These are phyloP conservation scores for Rhododendron simsii DNA, from an alignment of 148 eudicot species.

Conservation along the genomic window DNA sequence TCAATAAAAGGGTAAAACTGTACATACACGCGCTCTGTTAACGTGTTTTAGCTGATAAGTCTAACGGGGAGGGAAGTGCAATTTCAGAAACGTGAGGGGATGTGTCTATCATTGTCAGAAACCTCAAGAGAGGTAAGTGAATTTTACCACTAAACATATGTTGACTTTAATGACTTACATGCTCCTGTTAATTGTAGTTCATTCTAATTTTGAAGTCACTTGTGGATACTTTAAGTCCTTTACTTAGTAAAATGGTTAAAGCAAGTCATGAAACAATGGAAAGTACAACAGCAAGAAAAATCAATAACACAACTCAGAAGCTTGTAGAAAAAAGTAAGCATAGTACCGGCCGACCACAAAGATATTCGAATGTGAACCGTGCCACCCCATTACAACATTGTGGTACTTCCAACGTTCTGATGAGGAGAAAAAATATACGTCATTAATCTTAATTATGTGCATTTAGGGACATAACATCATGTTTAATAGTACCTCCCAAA, in stretches of 20 bases:
- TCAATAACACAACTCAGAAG: not conserved
- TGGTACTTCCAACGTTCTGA: constrained; percentile 69
- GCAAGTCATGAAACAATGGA: not conserved
- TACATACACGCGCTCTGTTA: too few species aligned
- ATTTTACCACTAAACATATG: not conserved
- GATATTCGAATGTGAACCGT: constrained; percentile 74
- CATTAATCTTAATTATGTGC: not conserved
- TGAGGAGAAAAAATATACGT: not conserved
- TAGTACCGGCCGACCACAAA: constrained; percentile 87
- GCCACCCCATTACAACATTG: constrained; percentile 91
- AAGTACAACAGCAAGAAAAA: not conserved
- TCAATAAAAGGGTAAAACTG: too few species aligned
- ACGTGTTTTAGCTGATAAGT: too few species aligned
- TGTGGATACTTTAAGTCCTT: not conserved
- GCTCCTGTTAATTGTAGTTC: not conserved
- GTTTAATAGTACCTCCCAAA: constrained; percentile 71
- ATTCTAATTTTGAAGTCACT: not conserved
- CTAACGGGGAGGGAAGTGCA: too few species aligned
- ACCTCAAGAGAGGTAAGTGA: too few species aligned
- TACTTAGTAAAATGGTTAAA: not conserved
- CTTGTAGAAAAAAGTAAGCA: not conserved
- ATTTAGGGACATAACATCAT: not conserved
- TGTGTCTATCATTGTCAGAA: too few species aligned
- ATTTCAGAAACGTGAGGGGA: too few species aligned
- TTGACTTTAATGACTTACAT: not conserved